Evolutionary conservation across 192 early-diverging fungal genomes (phyloP).

Genomic region (Backusella parvicylindrica): DNA sequence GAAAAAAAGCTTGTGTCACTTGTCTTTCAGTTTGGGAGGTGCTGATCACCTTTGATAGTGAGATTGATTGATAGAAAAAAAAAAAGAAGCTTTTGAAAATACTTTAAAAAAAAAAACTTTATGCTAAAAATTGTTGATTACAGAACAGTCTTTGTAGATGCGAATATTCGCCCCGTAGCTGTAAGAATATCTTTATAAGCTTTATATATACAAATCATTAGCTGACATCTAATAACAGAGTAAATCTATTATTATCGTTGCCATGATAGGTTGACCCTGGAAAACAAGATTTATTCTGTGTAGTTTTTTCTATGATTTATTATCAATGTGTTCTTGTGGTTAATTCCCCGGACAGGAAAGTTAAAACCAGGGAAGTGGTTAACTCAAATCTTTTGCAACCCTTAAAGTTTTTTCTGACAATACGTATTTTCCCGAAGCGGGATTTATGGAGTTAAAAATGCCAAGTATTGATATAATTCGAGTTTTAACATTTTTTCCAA

Average conservation of each 20-base stretch:
- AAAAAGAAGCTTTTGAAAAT: not conserved
- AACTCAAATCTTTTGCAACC: not conserved
- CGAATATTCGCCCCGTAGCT: not conserved
- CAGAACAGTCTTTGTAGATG: not conserved
- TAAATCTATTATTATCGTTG: not conserved
- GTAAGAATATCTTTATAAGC: not conserved
- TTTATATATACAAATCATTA: no score
- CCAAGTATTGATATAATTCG: not conserved
- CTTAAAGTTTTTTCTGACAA: not conserved
- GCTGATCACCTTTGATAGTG: not conserved
- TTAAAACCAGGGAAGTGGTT: not conserved
- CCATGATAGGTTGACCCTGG: not conserved
- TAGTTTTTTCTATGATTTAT: not conserved
- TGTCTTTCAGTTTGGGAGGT: not conserved
- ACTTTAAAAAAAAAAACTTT: not conserved
- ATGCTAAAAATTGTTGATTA: not conserved
- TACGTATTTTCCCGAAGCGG: slow-evolving; percentile 1
- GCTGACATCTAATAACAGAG: not conserved
- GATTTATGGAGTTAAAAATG: not conserved
- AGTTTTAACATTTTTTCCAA: not conserved
- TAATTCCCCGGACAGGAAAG: not conserved
- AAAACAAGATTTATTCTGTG: not conserved
- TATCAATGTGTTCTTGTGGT: not conserved
- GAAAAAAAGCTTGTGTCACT: not conserved
- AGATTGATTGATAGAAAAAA: not conserved